A percentile compares a stretch with the other conserved stretches of the same genome.
Conservation (phyloP, 192 early-diverging fungal genomes). For the Dimargaris xerosporica region DNA sequence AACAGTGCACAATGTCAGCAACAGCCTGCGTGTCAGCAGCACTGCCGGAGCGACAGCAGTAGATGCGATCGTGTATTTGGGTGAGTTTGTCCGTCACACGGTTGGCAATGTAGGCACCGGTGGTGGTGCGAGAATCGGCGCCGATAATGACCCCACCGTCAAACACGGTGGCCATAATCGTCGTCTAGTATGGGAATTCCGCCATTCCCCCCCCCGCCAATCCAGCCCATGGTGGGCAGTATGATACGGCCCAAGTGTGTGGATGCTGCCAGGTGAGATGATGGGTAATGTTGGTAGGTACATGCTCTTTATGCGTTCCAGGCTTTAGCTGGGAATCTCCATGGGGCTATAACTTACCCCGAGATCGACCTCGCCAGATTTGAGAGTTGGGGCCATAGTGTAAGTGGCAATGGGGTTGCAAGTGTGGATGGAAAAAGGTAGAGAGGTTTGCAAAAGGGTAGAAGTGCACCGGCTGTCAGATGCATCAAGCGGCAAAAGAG, state of each 20-base stretch:
- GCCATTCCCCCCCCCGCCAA: neutral
- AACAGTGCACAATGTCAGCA: conserved; percentile 93
- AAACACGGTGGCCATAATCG: conserved; percentile 90
- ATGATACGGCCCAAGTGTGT: neutral
- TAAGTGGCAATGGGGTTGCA: neutral
- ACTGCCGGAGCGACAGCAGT: conserved; percentile 93
- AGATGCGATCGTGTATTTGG: conserved; percentile 85
- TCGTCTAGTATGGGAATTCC: conserved; percentile 44
- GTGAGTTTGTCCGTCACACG: conserved; percentile 98
- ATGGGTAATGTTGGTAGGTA: neutral
- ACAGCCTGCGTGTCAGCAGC: conserved; percentile 98
- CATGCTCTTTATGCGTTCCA: no score
- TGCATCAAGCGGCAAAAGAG: no score
- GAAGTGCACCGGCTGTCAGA: no score
- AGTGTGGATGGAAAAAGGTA: no score
- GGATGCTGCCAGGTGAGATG: no score
- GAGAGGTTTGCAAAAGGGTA: no score
- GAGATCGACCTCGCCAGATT: conserved; percentile 89
- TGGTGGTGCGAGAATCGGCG: conserved; percentile 94
- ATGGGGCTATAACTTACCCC: conserved; percentile 43
- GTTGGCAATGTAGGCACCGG: conserved; percentile 91
- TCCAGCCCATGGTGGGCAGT: neutral
- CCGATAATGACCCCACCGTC: conserved; percentile 88
- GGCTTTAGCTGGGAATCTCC: no score
- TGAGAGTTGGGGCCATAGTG: conserved; percentile 33